These are phyloP conservation scores for Abrus precatorius DNA, from an alignment of 306 rosid species.

Conservation along the genomic window DNA sequence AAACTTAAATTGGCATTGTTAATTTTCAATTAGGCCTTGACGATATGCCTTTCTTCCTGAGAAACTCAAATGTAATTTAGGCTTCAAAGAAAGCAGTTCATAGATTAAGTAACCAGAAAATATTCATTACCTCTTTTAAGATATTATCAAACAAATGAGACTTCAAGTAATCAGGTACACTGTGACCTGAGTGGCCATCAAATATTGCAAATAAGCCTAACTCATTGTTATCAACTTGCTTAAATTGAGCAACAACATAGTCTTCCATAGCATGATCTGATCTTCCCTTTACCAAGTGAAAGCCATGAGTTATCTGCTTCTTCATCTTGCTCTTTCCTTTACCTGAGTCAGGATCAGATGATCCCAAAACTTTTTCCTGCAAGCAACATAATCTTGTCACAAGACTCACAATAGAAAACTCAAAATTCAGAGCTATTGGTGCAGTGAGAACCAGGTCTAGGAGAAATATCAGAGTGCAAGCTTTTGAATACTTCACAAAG, in stretches of 20 bases:
- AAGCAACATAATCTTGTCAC: constrained; percentile 39
- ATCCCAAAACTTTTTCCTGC: constrained; percentile 84
- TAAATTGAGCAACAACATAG: constrained; percentile 83
- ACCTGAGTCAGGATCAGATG: constrained; percentile 89
- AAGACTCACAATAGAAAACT: constrained; percentile 2
- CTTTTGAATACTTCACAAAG: not conserved
- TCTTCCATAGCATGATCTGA: constrained; percentile 90
- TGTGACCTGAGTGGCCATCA: constrained; percentile 93
- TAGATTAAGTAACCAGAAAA: not conserved
- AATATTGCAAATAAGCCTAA: constrained; percentile 95
- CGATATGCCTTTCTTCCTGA: not conserved
- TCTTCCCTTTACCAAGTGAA: constrained; percentile 88
- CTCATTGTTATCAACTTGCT: constrained; percentile 76
- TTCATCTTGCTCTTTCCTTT: constrained; percentile 98
- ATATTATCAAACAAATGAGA: constrained; percentile 82
- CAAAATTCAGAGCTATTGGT: not conserved
- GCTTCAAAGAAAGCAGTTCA: constrained; percentile 3
- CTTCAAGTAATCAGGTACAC: constrained; percentile 77
- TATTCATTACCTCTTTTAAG: constrained; percentile 71
- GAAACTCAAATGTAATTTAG: not conserved
- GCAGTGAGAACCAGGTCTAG: not conserved
- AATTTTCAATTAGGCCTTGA: constrained; percentile 26
- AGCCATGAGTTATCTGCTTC: constrained; percentile 82
- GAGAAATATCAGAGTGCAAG: constrained; percentile 5
- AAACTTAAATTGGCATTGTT: constrained; percentile 15